Evolutionary conservation across 805 yeast species (phyloP), one percentile per base, ranked within the genome.

Genomic region (Pichia heedii): DNA sequence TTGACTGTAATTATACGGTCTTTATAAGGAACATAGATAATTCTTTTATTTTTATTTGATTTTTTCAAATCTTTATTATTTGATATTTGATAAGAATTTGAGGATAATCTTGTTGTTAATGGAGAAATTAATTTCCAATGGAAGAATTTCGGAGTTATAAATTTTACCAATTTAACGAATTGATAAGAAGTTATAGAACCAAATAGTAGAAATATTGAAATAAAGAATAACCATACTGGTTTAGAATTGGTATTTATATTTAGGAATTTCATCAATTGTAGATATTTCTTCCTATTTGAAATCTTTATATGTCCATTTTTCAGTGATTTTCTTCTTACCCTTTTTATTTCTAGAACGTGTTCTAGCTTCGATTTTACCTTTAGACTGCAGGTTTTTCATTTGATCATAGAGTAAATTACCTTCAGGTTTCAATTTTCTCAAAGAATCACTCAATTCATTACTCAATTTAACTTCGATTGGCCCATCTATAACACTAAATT

Each of bases 281-380:
- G n/a, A n/a, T n/a, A n/a, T n/a, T n/a, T n/a, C n/a, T n/a, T n/a
- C n/a, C 9, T 69, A 81, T 65, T 81, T 81, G 58, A 84, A 85
- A 65, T 90, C 95, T 68, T 90, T 90, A 67, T 84, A 85, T 29
- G 89, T 75, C 94, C 95, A 87, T 66, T 89, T 90, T 63, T 90
- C 96, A 26, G 95, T 84, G 49, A 83, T 65, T 70, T 83, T 86
- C 46, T 74, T 81, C 53, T 78, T 71, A 57, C 81, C 82, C 60
- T 76, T 81, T 58, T 82, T 76, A 61, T 69, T 76, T 61, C 76
- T 77, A 51, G 70, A 71, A 45, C 76, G 78, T 32, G 80, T 74
- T 65, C 97, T 77, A 6, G 95, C 71, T 63, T 90, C 98, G 44
- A 93, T 71, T 57, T 81, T 76, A 53, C 98, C 98, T 26, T 81